A percentile compares a stretch with the other conserved stretches of the same genome.
phyloP scores from a whole-genome alignment of 257 asterid species.

The Solanum sejunctum region DNA sequence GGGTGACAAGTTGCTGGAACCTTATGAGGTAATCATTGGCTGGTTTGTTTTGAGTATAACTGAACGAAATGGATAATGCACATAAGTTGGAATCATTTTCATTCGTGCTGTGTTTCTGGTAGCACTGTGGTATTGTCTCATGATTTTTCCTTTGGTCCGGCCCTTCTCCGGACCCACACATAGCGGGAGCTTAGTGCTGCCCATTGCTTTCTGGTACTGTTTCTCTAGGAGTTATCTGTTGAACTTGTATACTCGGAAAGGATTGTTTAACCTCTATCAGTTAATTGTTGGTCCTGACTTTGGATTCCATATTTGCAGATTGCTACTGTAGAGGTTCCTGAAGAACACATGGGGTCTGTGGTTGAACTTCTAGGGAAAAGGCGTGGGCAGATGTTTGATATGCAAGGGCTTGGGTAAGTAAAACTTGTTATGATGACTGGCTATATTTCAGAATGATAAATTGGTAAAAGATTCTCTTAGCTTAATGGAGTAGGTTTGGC shows the following conservation, averaged over 20 bases:
- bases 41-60: neutral
- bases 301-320: constrained; percentile 32
- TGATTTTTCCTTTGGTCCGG: neutral
- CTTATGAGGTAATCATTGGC: constrained; percentile 56
- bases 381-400: constrained; percentile 92
- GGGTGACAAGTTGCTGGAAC: constrained; percentile 74
- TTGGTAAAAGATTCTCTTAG: neutral
- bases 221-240: neutral
- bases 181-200: neutral
- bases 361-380: constrained; percentile 96
- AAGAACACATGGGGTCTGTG: constrained; percentile 82
- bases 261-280: neutral
- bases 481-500: neutral
- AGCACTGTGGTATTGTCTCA: neutral
- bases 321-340: constrained; percentile 92
- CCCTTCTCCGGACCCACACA: neutral
- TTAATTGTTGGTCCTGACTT: neutral
- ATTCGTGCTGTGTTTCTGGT: neutral
- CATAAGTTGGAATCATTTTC: neutral
- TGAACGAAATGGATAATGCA: neutral
- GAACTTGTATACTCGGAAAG: neutral
- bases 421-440: neutral
- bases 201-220: neutral
- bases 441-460: neutral
- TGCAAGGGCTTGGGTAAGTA: constrained; percentile 83